Base-by-base conservation (phyloP, 495 filamentous ascomycete genomes). In the Hypoxylon cercidicola region DNA sequence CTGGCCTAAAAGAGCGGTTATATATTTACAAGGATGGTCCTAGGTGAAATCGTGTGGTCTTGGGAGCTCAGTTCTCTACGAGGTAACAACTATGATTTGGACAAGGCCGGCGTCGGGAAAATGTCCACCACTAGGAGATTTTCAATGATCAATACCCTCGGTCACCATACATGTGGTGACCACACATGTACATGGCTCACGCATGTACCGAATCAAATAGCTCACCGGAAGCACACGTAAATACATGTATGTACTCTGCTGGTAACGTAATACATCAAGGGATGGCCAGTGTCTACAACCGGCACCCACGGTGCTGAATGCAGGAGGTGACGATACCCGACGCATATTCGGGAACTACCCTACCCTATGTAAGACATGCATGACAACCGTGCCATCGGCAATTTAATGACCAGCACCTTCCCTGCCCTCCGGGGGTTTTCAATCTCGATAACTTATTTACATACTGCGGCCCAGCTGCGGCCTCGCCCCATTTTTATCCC, bases 41-140 rank as follows among this genome's bases (percentile, higher is more conserved):
- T 4, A 16, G 20, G 15, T 34, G 23, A 15, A 30, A 43, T 34
- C n/a, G n/a, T n/a, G 18, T 15, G 8, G 10, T 21, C 10, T 32
- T 30, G 30, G 44, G 16, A 35, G 16, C 12, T 19, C 52, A 16
- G n/a, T 6, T 55, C n/a, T 45, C 15, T 25, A 34, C 40, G 23
- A 39, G 44, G 20, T 8, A 25, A 1, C 20, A 9, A 23, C 25
- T 13, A 44, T 48, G 12, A 25, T 55, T 39, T 28, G 20, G 30
- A 32, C 41, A 35, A 21, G 48, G 40, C 49, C 49, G 34, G 49
- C 47, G 28, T 58, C 61, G 55, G 62, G 49, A 57, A 51, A 53
- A 64, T 65, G 54, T 59, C 55, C 35, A 55, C 62, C 62, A 65
- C 55, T 65, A 65, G 62, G 62, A 65, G 49, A 54, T 54, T 65